Evolutionary conservation across 352 stramenopile genomes (phyloP), one percentile per base, ranked within the genome.

Genomic region (Phytopythium delawarense): DNA sequence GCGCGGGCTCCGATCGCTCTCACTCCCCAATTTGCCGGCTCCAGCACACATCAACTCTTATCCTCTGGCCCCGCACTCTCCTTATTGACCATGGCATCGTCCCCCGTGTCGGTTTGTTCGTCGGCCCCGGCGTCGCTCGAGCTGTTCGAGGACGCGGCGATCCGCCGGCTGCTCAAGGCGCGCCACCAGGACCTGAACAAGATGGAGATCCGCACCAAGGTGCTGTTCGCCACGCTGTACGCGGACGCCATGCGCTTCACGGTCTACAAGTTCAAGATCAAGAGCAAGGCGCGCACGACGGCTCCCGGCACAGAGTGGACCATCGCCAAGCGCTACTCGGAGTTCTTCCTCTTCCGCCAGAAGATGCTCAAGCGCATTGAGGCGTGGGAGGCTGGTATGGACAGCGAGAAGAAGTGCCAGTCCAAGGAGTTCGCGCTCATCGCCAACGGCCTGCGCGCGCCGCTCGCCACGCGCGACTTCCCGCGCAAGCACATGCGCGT

Each of bases 251-350:
- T 78, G 52, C 79, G 78, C 37, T 81, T 88, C 55, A 91, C 82
- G 23, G 59, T 89, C 16, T 91, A 91, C 73, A 74, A 76, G 52
- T 70, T 91, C 50, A 70, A 81, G 57, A 84, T 88, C 65, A 66
- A 67, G 57, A 83, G 74, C 54, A 76, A 66, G 25, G 57, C 59
- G 21, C 71, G 64, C 20, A 59, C 59, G 28, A 49, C 58, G 11
- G 70, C 73, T 32, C 59, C 56, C 5, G 66, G 63, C 59, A 37
- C 54, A 11, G 71, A 71, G 70, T 91, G 79, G 82, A 63, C 70
- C 37, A 61, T 91, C 45, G 63, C 69, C 54, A 86, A 86, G 59
- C 76, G 82, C 42, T 91, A 85, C 62, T 89, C 79, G 20, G 78
- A 91, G 67, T 91, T 87, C 64, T 78, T 75, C 46, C 46, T 59